phyloP scores from a whole-genome alignment of 164 flowering plant genomes.

The Litsea cubeba region DNA sequence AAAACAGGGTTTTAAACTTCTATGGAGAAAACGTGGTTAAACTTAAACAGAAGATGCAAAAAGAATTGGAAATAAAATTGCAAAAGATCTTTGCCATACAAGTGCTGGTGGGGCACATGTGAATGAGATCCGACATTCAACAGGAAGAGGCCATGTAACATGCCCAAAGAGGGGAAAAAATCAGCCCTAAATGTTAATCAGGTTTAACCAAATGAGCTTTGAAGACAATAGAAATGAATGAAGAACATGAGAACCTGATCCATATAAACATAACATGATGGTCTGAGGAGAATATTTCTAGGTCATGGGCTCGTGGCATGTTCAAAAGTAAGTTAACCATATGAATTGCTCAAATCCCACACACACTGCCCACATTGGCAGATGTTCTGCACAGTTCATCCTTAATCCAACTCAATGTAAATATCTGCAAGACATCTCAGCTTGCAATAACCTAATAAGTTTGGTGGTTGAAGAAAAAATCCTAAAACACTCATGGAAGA shows the following conservation, averaged over 20 bases:
- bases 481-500: neutral
- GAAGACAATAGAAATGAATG: too few species aligned
- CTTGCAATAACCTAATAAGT: neutral
- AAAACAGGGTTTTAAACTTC: conserved; percentile 1
- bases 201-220: too few species aligned
- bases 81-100: too few species aligned
- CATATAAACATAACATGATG: neutral
- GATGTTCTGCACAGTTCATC: neutral
- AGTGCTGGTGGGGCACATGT: too few species aligned
- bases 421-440: neutral
- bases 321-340: neutral
- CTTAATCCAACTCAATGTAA: neutral
- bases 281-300: neutral
- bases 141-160: too few species aligned
- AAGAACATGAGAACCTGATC: too few species aligned
- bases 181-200: too few species aligned
- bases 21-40: neutral
- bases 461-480: neutral
- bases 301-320: neutral
- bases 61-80: too few species aligned
- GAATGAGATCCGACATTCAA: too few species aligned
- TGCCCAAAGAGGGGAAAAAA: too few species aligned
- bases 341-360: neutral
- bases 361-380: neutral
- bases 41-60: too few species aligned